These are phyloP conservation scores for Annulohypoxylon truncatum DNA, from an alignment of 2,329 filamentous ascomycete genomes.

Conservation along the genomic window DNA sequence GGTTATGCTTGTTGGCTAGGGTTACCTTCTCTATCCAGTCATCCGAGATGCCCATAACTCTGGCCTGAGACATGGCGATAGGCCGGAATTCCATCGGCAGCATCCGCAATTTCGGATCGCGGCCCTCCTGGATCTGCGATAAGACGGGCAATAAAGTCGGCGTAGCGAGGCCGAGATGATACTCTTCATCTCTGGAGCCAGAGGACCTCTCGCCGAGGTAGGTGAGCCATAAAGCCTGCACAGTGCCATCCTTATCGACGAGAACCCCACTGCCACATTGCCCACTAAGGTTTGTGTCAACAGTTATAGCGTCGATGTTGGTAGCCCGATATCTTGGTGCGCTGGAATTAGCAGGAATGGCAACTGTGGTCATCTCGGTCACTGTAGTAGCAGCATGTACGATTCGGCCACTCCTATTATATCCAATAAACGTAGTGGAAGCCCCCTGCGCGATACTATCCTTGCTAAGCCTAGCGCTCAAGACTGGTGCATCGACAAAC, in stretches of 20 bases:
- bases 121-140: slow-evolving; percentile 82
- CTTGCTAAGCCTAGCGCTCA: slow-evolving; percentile 85
- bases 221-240: slow-evolving; percentile 95
- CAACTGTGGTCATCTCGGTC: slow-evolving; percentile 96
- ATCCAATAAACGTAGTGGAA: slow-evolving; percentile 96
- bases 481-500: slow-evolving; percentile 92
- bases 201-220: slow-evolving; percentile 92
- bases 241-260: slow-evolving; percentile 87
- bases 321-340: slow-evolving; percentile 94
- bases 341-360: slow-evolving; percentile 91
- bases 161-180: slow-evolving; percentile 91
- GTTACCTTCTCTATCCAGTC: slow-evolving; percentile 95
- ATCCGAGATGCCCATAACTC: slow-evolving; percentile 96
- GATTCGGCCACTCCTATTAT: slow-evolving; percentile 93
- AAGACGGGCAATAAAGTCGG: slow-evolving; percentile 91
- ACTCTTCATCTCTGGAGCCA: slow-evolving; percentile 91
- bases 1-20: slow-evolving; percentile 86
- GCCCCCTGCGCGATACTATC: slow-evolving; percentile 91
- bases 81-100: slow-evolving; percentile 94
- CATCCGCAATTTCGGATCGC: slow-evolving; percentile 85
- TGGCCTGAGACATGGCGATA: slow-evolving; percentile 95
- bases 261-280: slow-evolving; percentile 96
- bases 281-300: slow-evolving; percentile 90
- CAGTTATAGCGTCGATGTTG: slow-evolving; percentile 96
- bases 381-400: slow-evolving; percentile 95